Evolutionary conservation across 2,329 filamentous ascomycete species (phyloP).

Genomic region (Neonectria punicea): DNA sequence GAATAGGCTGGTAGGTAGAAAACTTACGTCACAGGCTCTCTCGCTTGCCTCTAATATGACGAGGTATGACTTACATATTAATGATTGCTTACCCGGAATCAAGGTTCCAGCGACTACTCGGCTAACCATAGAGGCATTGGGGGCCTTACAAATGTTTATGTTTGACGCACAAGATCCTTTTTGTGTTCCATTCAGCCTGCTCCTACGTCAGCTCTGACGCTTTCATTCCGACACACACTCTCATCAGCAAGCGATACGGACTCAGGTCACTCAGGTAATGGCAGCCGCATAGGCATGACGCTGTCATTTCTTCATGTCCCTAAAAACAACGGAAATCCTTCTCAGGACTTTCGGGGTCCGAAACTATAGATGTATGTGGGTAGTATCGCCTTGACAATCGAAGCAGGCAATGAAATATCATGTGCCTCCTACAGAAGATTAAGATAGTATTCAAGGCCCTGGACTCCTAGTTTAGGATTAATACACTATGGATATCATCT

Average conservation of each 20-base stretch:
- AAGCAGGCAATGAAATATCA: too few relatives aligned
- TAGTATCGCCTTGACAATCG: too few relatives aligned
- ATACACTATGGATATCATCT: too few relatives aligned
- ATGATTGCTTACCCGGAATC: background rate
- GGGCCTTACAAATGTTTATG: background rate
- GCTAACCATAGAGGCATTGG: background rate
- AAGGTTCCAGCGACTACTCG: background rate
- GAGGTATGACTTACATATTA: background rate
- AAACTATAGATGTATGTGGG: too few relatives aligned
- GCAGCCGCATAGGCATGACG: background rate
- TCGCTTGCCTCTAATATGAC: background rate
- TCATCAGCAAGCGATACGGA: background rate
- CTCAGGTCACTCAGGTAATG: background rate
- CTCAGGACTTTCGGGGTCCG: too few relatives aligned
- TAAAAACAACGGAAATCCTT: background rate
- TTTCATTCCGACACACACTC: background rate
- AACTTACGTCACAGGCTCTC: background rate
- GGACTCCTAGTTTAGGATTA: too few relatives aligned
- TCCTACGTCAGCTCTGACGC: background rate
- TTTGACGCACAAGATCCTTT: background rate
- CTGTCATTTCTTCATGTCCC: background rate
- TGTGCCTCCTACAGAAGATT: too few relatives aligned
- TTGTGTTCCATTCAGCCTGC: background rate
- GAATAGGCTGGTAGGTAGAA: too few relatives aligned
- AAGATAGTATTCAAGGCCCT: too few relatives aligned